Conservation (phyloP, 495 filamentous ascomycete species). For the Neurospora sp. region DNA sequence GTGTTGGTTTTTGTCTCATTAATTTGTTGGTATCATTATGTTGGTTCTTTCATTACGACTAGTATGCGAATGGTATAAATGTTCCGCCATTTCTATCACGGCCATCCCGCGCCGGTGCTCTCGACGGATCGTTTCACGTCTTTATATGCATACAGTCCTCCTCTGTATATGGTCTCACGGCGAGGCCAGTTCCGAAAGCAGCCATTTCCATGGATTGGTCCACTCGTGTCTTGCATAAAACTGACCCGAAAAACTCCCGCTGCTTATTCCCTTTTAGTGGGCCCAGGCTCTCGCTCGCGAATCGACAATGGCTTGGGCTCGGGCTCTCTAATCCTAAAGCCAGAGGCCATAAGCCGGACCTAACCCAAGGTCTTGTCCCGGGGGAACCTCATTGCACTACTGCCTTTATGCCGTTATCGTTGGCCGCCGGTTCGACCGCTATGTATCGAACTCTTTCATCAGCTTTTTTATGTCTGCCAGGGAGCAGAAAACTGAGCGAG, state of each 20-base stretch:
- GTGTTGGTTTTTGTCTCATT: not conserved
- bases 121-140: not conserved
- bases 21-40: not conserved
- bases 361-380: not conserved
- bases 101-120: not conserved
- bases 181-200: not conserved
- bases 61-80: not conserved
- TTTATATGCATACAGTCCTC: not conserved
- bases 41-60: not conserved
- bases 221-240: not conserved
- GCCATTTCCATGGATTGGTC: not conserved
- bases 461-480: not conserved
- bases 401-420: not conserved
- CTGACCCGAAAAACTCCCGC: not conserved
- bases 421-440: not conserved
- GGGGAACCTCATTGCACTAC: not conserved
- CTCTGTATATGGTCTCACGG: not conserved
- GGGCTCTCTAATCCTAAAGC: too few relatives aligned
- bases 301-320: not conserved
- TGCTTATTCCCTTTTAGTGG: not conserved
- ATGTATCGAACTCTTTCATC: not conserved
- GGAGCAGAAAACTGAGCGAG: not conserved
- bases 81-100: not conserved
- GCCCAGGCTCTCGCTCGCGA: not conserved
- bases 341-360: too few relatives aligned